A percentile compares a stretch with the other conserved stretches of the same genome.
Conservation (phyloP, 345 rosid genomes). For the Brassica carinata region DNA sequence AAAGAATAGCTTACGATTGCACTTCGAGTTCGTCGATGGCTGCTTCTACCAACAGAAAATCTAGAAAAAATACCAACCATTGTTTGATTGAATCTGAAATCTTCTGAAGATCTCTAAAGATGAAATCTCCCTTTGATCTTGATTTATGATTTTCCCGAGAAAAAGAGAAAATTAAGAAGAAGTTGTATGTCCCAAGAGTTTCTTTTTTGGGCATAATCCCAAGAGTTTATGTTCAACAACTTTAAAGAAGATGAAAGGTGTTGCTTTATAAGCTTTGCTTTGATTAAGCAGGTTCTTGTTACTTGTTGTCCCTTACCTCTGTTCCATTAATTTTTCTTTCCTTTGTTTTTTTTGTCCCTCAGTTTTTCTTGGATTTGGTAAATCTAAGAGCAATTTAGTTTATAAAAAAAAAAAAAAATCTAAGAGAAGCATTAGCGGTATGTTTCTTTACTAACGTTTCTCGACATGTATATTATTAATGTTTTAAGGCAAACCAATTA, state of each 20-base stretch:
- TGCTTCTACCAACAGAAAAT: slow-evolving; percentile 65
- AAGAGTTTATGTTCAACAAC: slow-evolving; percentile 2
- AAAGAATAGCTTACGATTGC: slow-evolving; percentile 58
- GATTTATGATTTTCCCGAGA: neutral
- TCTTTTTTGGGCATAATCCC: too few relatives aligned
- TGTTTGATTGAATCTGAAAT: slow-evolving; percentile 20
- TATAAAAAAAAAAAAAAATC: too few relatives aligned
- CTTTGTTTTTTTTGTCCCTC: neutral
- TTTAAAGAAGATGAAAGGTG: slow-evolving; percentile 3
- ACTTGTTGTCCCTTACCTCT: slow-evolving; percentile 1
- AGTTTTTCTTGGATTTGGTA: slow-evolving; percentile 36
- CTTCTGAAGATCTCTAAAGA: neutral
- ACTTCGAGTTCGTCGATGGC: slow-evolving; percentile 82
- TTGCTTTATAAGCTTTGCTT: slow-evolving; percentile 33
- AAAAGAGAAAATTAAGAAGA: neutral
- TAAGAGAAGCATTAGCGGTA: too few relatives aligned
- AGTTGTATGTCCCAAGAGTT: too few relatives aligned
- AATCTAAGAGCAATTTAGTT: slow-evolving; percentile 17
- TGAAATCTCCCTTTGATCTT: slow-evolving; percentile 16
- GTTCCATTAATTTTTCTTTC: slow-evolving; percentile 26
- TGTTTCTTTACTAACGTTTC: too few relatives aligned
- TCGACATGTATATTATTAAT: too few relatives aligned
- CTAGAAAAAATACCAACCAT: slow-evolving; percentile 96
- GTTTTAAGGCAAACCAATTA: too few relatives aligned
- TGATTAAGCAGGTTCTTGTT: slow-evolving; percentile 14